Evolutionary conservation across 441 rosid genomes (phyloP).

Genomic region (Biscutella auriculata): DNA sequence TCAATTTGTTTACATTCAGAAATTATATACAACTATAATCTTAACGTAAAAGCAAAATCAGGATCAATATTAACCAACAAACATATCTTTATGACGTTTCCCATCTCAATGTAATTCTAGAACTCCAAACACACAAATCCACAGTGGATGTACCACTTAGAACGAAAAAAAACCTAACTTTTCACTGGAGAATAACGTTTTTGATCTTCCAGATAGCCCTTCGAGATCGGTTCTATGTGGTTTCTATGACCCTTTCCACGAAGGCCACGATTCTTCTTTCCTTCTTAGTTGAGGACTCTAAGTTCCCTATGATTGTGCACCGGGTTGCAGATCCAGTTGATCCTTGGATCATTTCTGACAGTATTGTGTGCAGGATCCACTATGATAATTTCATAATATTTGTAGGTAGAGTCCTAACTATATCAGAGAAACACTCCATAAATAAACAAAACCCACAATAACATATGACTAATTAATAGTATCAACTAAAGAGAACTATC

Average conservation of each 20-base stretch:
- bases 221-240: constrained; percentile 79
- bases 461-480: too few relatives aligned
- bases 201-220: constrained; percentile 90
- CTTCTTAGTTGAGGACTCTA: constrained; percentile 77
- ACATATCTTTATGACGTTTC: too few relatives aligned
- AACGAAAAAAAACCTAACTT: neutral
- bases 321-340: constrained; percentile 82
- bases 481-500: neutral
- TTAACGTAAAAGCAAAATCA: too few relatives aligned
- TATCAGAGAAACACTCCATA: neutral
- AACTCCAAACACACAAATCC: constrained; percentile 6
- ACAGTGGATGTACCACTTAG: constrained; percentile 8
- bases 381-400: constrained; percentile 67
- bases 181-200: constrained; percentile 67
- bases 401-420: constrained; percentile 68
- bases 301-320: constrained; percentile 89
- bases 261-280: constrained; percentile 82
- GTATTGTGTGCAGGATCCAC: constrained; percentile 81
- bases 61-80: too few relatives aligned
- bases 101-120: neutral
- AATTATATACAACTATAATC: too few relatives aligned
- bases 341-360: constrained; percentile 72
- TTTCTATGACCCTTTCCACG: constrained; percentile 69
- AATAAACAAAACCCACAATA: too few relatives aligned
- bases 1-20: too few relatives aligned